Evolutionary conservation across 352 stramenopile species (phyloP).

Genomic region (Phytopythium mirpurense): DNA sequence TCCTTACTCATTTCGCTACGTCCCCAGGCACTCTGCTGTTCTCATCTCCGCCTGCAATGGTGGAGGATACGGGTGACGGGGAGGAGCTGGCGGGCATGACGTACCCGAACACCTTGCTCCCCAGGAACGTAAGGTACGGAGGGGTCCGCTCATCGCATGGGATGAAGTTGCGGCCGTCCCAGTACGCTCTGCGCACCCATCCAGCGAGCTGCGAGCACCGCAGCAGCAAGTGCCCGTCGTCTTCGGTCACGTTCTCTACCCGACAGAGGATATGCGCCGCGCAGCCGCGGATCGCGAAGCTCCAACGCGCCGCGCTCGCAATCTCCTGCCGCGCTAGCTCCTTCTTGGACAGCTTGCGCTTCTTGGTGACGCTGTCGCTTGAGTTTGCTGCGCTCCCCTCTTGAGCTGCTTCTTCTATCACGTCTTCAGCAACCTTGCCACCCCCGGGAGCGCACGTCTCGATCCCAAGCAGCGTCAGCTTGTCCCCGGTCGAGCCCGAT

Average conservation of each 20-base stretch:
- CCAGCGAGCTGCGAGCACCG: conserved; percentile 61
- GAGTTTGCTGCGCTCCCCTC: neutral
- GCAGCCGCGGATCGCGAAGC: conserved; percentile 46
- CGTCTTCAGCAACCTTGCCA: neutral
- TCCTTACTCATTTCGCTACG: no score
- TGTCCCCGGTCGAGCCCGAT: conserved; percentile 48
- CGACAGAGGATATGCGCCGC: conserved; percentile 61
- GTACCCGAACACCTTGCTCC: conserved; percentile 73
- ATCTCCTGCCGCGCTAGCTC: conserved; percentile 35
- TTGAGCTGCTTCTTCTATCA: neutral
- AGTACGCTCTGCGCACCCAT: conserved; percentile 58
- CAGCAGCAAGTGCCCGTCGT: conserved; percentile 68
- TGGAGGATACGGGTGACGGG: no score
- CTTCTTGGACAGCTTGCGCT: conserved; percentile 61
- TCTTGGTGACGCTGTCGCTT: conserved; percentile 18
- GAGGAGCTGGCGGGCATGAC: conserved; percentile 19
- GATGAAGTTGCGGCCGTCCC: conserved; percentile 80
- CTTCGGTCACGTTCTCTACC: conserved; percentile 56
- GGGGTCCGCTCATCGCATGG: conserved; percentile 20
- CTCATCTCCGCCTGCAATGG: neutral
- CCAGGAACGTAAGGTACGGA: conserved; percentile 80
- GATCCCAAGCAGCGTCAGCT: conserved; percentile 51
- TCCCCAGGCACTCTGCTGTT: neutral
- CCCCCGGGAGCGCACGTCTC: conserved; percentile 40
- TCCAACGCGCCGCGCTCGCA: conserved; percentile 15